Evolutionary conservation across 495 filamentous ascomycete genomes (phyloP), one percentile per base, ranked within the genome.

Genomic region (Cryomyces minteri): DNA sequence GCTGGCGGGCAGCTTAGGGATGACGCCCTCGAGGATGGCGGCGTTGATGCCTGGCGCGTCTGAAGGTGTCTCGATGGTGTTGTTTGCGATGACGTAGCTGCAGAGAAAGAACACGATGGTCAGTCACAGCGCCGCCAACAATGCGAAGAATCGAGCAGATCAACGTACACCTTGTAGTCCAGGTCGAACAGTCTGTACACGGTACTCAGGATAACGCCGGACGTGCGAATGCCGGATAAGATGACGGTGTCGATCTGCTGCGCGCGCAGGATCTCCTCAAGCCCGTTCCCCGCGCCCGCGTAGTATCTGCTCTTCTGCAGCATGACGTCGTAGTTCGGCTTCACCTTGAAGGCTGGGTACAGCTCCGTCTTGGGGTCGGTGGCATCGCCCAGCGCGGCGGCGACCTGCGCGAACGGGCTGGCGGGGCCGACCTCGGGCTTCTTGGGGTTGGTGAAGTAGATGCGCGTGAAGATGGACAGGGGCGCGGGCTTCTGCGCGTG

Each of bases 121-220:
- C n/a, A n/a, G n/a, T n/a, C n/a, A n/a, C n/a, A n/a, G n/a, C n/a
- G n/a, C n/a, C n/a, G n/a, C n/a, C n/a, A n/a, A n/a, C n/a, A n/a
- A n/a, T n/a, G n/a, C n/a, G n/a, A n/a, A n/a, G n/a, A n/a, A n/a
- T n/a, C n/a, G n/a, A n/a, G n/a, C n/a, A n/a, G n/a, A n/a, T n/a
- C 18, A 8, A 51, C 50, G 48, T 58, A 67, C 32, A 69, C 56
- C 29, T 64, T 54, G 44, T 58, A 66, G 43, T 68, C 63, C 40
- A 66, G 44, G 45, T 69, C 64, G 44, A 67, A 70, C 29, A 70
- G 38, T 14, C 62, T 57, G 47, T 68, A 68, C 5, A 62, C 48
- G 0, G 66, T 70, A 33, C 50, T 55, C 61, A 65, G 58, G 4
- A 70, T 57, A 8, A 67, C 66, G 0, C 67, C 65, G 1, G 61